Evolutionary conservation across 2,329 filamentous ascomycete species (phyloP).

Genomic region (Ascochyta pisi): DNA sequence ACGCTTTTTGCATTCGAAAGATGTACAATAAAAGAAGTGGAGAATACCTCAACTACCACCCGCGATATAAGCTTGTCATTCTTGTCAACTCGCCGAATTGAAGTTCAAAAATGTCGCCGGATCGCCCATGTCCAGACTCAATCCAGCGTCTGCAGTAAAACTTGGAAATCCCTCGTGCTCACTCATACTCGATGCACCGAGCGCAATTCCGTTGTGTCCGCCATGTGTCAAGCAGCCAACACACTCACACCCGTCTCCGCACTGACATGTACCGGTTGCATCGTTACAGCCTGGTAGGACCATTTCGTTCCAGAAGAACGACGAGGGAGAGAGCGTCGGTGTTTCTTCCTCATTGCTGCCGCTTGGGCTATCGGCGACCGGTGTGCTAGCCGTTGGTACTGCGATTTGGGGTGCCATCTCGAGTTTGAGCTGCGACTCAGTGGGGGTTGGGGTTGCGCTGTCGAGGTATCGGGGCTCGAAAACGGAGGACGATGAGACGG

Average conservation of each 20-base stretch:
- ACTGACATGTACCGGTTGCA: conserved; percentile 59
- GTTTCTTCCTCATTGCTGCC: conserved; percentile 43
- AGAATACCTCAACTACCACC: too few species aligned
- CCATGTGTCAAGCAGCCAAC: conserved; percentile 61
- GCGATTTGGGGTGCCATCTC: conserved; percentile 25
- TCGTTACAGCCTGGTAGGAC: conserved; percentile 54
- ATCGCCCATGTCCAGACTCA: conserved; percentile 21
- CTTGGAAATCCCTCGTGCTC: conserved; percentile 26
- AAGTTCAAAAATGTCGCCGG: conserved; percentile 21
- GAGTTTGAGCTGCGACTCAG: conserved; percentile 9
- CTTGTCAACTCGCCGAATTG: neutral
- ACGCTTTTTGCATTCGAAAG: neutral
- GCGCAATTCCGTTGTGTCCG: conserved; percentile 55
- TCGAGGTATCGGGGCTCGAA: conserved; percentile 25
- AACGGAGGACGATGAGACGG: conserved; percentile 21
- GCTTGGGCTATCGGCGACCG: conserved; percentile 37
- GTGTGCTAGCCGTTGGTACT: conserved; percentile 16
- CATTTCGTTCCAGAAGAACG: conserved; percentile 48
- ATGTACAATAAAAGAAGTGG: conserved; percentile 4
- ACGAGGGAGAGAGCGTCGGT: conserved; percentile 46
- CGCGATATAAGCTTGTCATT: neutral
- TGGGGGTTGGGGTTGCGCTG: conserved; percentile 17
- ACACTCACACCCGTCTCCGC: conserved; percentile 60
- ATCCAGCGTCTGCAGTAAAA: conserved; percentile 15
- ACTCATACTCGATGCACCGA: conserved; percentile 32